Base-by-base conservation (phyloP, 192 early-diverging fungal species). In the Podila horticola region DNA sequence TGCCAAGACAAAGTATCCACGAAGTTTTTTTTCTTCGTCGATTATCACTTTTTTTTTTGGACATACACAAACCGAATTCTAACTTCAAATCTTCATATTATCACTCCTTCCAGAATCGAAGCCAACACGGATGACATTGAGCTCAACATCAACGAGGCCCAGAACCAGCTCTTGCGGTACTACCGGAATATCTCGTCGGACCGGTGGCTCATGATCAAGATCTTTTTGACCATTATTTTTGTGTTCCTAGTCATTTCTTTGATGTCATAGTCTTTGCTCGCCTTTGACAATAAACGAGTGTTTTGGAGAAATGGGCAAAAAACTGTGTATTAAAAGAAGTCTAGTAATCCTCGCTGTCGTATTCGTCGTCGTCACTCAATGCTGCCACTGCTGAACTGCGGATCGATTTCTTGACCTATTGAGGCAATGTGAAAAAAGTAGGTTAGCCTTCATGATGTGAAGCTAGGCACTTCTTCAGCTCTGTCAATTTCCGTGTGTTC, bases 131-230 rank as follows among this genome's bases (percentile, higher is more conserved):
- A 95, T 65, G 96, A 95, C 58, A 92, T 95, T 41, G 95, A 98
- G 82, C 86, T 92, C 62, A 98, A 98, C 71, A 94, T 99, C 57
- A 84, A 90, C 38, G 94, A 94, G 29, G 97, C 97, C 0, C 96
- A 97, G 82, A 89, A 87, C 45, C 92, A 99, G 83, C 86, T 99
- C 34, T 65, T 96, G 30, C 93, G 93, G 82, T 99, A 96, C 82
- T 99, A 96, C 79, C 88, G 94, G 52, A 93, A 91, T 64, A 92
- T 99, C 29, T 94, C 93, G 48, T 95, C 93, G 20, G 98, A 99
- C 75, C 92, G 98, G 61, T 94, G 93, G 94, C 84, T 99, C 31
- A 97, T 99, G 91, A 89, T 96, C 63, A 98, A 98, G 84, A 88
- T 98, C 52, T 97, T 99, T 84, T 90, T 90, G 60, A 92, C 95